A percentile compares a stretch with the other conserved stretches of the same genome.
Conservation (phyloP, 2,329 filamentous ascomycete genomes). For the Scopulariopsis brevicaulis region DNA sequence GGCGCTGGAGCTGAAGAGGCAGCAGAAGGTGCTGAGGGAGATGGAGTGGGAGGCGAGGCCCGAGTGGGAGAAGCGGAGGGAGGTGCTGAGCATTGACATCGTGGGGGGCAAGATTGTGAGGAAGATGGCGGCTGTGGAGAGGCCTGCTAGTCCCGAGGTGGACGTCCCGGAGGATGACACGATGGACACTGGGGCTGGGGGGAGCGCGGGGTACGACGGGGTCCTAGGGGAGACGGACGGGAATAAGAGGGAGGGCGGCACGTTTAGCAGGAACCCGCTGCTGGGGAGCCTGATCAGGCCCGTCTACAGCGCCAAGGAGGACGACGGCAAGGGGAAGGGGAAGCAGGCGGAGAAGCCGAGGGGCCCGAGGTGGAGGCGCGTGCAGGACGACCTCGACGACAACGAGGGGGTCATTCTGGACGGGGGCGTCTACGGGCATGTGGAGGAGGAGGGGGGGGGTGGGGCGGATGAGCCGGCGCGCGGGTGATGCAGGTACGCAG, state of each 20-base stretch:
- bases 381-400: conserved; percentile 48
- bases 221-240: conserved; percentile 20
- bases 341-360: conserved; percentile 21
- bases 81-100: conserved; percentile 78
- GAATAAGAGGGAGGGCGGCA: conserved; percentile 30
- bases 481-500: not conserved
- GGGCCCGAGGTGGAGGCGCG: conserved; percentile 38
- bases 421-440: conserved; percentile 37
- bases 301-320: conserved; percentile 37
- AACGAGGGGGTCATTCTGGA: conserved; percentile 49
- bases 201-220: not conserved
- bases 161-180: conserved; percentile 21
- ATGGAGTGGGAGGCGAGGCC: conserved; percentile 78
- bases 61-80: conserved; percentile 79
- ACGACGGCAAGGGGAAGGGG: conserved; percentile 44
- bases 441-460: conserved; percentile 13
- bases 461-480: conserved; percentile 14
- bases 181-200: conserved; percentile 11
- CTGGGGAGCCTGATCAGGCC: conserved; percentile 55
- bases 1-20: conserved; percentile 70
- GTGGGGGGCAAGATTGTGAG: conserved; percentile 66
- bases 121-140: conserved; percentile 54
- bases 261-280: conserved; percentile 59
- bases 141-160: conserved; percentile 40
- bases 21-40: conserved; percentile 73